phyloP scores from a whole-genome alignment of 176 grass and related monocot genomes.

The Musa itinerans region DNA sequence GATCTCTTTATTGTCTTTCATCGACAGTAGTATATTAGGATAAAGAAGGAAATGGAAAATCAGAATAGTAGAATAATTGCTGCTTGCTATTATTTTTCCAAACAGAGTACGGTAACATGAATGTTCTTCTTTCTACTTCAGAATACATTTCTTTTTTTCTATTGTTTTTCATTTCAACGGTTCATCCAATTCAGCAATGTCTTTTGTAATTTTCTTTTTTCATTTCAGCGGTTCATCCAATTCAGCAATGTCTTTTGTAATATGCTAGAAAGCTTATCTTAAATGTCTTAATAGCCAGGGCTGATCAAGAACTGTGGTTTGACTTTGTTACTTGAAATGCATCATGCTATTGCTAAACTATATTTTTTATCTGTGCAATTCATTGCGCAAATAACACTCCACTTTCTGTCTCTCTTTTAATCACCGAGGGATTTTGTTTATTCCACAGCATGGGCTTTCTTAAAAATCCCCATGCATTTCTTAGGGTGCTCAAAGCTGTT shows the following conservation, averaged over 20 bases:
- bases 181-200: not conserved
- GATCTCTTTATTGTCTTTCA: not conserved
- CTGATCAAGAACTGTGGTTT: no score
- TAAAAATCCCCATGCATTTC: slow-evolving; percentile 70
- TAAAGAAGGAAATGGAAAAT: not conserved
- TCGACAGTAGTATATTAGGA: not conserved
- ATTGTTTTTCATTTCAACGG: not conserved
- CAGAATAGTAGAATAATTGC: not conserved
- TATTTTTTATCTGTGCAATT: not conserved
- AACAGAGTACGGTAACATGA: not conserved
- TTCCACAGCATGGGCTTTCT: slow-evolving; percentile 82
- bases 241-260: not conserved
- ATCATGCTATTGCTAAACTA: no score
- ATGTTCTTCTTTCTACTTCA: not conserved
- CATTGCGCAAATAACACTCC: not conserved
- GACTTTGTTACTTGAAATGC: no score
- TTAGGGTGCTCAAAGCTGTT: slow-evolving; percentile 55
- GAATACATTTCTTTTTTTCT: not conserved
- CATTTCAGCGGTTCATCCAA: not conserved
- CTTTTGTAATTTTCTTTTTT: not conserved
- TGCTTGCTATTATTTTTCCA: not conserved
- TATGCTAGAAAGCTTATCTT: not conserved
- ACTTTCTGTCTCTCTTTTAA: not conserved
- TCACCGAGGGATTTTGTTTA: not conserved
- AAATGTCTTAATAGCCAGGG: not conserved